A percentile compares a stretch with the other conserved stretches of the same genome.
Evolutionary conservation across 129 eudicot genomes (phyloP).

Genomic region (Erigeron canadensis): DNA sequence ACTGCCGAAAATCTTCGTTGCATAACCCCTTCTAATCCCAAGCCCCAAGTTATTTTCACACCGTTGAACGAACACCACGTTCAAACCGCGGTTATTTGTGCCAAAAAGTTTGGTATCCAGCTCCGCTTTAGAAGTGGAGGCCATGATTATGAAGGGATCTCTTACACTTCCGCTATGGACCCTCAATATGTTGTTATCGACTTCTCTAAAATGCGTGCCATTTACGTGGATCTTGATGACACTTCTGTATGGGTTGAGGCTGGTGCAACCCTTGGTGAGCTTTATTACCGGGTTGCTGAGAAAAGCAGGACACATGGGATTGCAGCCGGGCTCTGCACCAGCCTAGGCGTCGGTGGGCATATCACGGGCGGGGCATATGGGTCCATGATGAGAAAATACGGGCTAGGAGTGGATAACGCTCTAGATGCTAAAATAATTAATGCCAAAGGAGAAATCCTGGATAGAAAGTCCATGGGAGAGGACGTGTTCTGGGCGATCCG

Average conservation of each 20-base stretch:
- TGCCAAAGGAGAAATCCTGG: slow-evolving; percentile 39
- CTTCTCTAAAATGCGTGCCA: slow-evolving; percentile 36
- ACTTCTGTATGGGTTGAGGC: slow-evolving; percentile 45
- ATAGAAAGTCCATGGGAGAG: slow-evolving; percentile 50
- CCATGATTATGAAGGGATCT: slow-evolving; percentile 55
- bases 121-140: slow-evolving; percentile 56
- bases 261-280: slow-evolving; percentile 57
- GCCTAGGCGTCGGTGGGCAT: slow-evolving; percentile 56
- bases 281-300: slow-evolving; percentile 47
- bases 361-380: slow-evolving; percentile 53
- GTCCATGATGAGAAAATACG: slow-evolving; percentile 47
- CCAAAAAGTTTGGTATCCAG: slow-evolving; percentile 36
- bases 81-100: slow-evolving; percentile 44
- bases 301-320: slow-evolving; percentile 43
- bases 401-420: slow-evolving; percentile 43
- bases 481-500: slow-evolving; percentile 52
- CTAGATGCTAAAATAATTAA: slow-evolving; percentile 42
- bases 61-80: slow-evolving; percentile 38
- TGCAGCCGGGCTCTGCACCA: slow-evolving; percentile 50
- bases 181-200: slow-evolving; percentile 39
- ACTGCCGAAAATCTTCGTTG: slow-evolving; percentile 50
- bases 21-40: slow-evolving; percentile 34
- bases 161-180: slow-evolving; percentile 34
- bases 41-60: slow-evolving; percentile 48
- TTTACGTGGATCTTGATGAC: slow-evolving; percentile 32